Evolutionary conservation across 768 basidiomycete genomes (phyloP).

Genomic region (Pisolithus sp.): DNA sequence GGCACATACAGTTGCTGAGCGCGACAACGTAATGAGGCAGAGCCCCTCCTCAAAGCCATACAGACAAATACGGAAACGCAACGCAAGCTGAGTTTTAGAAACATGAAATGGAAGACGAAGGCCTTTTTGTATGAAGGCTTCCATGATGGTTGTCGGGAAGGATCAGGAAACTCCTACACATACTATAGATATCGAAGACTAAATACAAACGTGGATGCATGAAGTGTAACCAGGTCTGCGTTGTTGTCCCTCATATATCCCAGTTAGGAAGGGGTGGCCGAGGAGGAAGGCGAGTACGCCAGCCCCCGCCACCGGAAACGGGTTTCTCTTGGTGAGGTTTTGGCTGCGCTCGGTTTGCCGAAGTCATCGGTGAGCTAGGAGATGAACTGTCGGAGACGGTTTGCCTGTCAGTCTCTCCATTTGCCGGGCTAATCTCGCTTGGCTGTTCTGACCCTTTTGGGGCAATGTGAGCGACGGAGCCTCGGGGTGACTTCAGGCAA

Average conservation of each 20-base stretch:
- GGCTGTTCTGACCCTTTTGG: not conserved
- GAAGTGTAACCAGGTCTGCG: not conserved
- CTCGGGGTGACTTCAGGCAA: too few species aligned
- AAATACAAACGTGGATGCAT: not conserved
- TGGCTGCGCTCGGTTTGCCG: not conserved
- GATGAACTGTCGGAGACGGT: not conserved
- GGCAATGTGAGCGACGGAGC: not conserved
- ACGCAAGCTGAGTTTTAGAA: too few species aligned
- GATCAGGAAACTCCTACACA: too few species aligned
- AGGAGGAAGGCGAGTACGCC: conserved; percentile 24
- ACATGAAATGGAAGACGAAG: too few species aligned
- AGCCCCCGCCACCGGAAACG: conserved; percentile 3
- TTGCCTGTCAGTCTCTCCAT: not conserved
- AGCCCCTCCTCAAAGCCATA: too few species aligned
- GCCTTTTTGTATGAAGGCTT: too few species aligned
- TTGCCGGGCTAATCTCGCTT: not conserved
- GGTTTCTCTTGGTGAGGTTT: conserved; percentile 5
- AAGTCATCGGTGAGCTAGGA: not conserved
- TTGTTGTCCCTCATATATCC: conserved; percentile 11
- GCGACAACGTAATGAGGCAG: too few species aligned
- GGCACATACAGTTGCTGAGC: too few species aligned
- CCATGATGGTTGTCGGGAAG: too few species aligned
- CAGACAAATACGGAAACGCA: too few species aligned
- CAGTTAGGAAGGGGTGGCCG: conserved; percentile 27
- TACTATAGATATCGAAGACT: too few species aligned